Conservation (phyloP, 2,329 filamentous ascomycete species). For the Bipolaris sorokiniana region DNA sequence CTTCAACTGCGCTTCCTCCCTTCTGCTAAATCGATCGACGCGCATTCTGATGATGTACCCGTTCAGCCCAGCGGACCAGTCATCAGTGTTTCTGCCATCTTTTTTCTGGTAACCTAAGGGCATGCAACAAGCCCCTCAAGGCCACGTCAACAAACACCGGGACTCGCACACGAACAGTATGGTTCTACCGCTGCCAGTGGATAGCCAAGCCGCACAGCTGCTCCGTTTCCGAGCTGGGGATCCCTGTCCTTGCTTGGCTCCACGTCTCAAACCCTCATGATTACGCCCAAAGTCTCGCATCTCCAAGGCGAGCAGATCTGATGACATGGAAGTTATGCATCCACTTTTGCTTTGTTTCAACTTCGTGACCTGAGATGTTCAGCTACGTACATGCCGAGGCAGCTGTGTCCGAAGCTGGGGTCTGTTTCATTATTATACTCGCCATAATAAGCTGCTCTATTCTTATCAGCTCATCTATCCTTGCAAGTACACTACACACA, state of each 20-base stretch:
- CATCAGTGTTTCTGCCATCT: neutral
- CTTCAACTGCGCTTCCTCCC: conserved; percentile 12
- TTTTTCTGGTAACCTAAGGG: neutral
- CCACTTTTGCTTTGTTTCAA: conserved; percentile 6
- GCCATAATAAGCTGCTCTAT: neutral
- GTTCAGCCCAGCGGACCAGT: conserved; percentile 2
- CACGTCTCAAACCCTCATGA: neutral
- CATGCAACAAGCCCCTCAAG: neutral
- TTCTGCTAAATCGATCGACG: conserved; percentile 7
- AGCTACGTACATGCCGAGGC: neutral
- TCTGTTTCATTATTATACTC: neutral
- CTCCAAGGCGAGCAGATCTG: conserved; percentile 9
- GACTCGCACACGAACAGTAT: conserved; percentile 8
- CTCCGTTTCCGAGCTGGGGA: neutral
- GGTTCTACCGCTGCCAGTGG: neutral
- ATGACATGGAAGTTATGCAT: neutral
- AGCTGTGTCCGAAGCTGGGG: neutral
- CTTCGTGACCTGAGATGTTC: neutral
- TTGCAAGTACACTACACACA: too few relatives aligned
- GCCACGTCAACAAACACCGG: conserved; percentile 22
- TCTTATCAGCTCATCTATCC: neutral
- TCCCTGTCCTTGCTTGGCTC: conserved; percentile 7
- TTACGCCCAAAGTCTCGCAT: conserved; percentile 7
- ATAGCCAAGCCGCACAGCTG: neutral
- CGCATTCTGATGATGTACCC: conserved; percentile 6